Base-by-base conservation (phyloP, 2,329 filamentous ascomycete genomes). In the Colletotrichum tropicicola region DNA sequence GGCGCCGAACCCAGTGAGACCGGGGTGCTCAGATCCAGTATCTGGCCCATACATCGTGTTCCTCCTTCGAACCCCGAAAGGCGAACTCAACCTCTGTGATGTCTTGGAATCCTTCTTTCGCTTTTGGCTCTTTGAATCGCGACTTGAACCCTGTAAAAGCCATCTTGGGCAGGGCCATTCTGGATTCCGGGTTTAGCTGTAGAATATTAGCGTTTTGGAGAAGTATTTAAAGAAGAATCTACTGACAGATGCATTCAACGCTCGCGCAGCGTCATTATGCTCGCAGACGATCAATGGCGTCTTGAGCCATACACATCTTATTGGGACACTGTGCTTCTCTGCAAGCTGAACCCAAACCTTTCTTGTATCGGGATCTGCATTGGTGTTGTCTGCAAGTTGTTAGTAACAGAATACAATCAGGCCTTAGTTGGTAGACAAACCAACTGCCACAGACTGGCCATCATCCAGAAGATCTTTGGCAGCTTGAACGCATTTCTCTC, bases 231-330 rank as follows among this genome's bases (percentile, higher is more conserved):
- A 23, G 2, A 23, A n/a, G 6, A 25, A 10, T 2, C 12, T 8
- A 72, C 74, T 19, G 70, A 81, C 77, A 21, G 68, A 43, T 53
- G 77, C 75, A 71, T 89, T 90, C 72, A 94, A 81, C 2, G 93
- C 88, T 65, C 96, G 87, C 51, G 97, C 92, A 1, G 87, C 88
- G 73, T 97, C 92, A 74, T 99, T 99, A 80, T 99, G 96, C 75
- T 94, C 89, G 70, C 87, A 89, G 8, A 97, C 75, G 44, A 86
- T 84, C 25, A 89, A 77, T 1, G 89, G 83, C 12, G 93, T 91
- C 54, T 90, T 91, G 80, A 99, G 96, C 77, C 92, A 91, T 9
- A 98, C 83, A 73, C 95, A 97, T 48, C 95, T 91, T 70, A 97
- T 91, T 2, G 92, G 91, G 2, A 97, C 83, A 4, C 87, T 82